Evolutionary conservation across 768 basidiomycete species (phyloP).

Genomic region (Leucocoprinus birnbaumii): DNA sequence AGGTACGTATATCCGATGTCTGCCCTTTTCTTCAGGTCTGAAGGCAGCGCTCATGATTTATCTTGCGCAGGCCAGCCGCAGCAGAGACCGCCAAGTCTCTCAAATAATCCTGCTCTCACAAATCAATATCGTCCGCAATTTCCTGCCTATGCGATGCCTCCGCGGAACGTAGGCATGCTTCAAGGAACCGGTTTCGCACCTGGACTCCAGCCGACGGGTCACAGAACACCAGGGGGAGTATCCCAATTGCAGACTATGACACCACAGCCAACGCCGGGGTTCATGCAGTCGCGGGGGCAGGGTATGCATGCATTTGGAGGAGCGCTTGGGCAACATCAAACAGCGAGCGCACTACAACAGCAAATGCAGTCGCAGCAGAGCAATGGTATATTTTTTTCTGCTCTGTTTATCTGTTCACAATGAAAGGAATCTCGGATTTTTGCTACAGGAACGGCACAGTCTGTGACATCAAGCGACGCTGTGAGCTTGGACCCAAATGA

Average conservation of each 20-base stretch:
- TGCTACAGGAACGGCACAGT: slow-evolving; percentile 8
- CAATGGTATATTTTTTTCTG: slow-evolving; percentile 38
- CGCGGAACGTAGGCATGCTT: slow-evolving; percentile 51
- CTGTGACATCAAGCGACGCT: slow-evolving; percentile 52
- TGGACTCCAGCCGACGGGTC: slow-evolving; percentile 55
- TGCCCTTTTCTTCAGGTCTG: slow-evolving; percentile 10
- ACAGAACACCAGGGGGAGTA: slow-evolving; percentile 54
- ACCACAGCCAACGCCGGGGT: slow-evolving; percentile 57
- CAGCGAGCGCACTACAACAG: slow-evolving; percentile 38
- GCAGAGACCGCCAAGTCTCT: slow-evolving; percentile 75
- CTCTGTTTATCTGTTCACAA: neutral
- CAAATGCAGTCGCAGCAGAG: slow-evolving; percentile 50
- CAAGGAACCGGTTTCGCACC: slow-evolving; percentile 51
- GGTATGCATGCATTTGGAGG: slow-evolving; percentile 64
- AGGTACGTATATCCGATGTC: slow-evolving; percentile 34
- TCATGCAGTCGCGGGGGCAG: slow-evolving; percentile 63
- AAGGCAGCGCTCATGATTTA: slow-evolving; percentile 19
- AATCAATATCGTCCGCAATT: slow-evolving; percentile 63
- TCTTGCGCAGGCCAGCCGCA: slow-evolving; percentile 67
- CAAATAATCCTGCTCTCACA: slow-evolving; percentile 58
- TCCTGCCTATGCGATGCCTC: slow-evolving; percentile 56
- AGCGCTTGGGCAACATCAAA: slow-evolving; percentile 49
- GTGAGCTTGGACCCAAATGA: slow-evolving; percentile 83
- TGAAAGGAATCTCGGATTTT: neutral
- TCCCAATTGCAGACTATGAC: slow-evolving; percentile 54